Conservation (phyloP, 352 stramenopile genomes). For the Phytopythium vexans region DNA sequence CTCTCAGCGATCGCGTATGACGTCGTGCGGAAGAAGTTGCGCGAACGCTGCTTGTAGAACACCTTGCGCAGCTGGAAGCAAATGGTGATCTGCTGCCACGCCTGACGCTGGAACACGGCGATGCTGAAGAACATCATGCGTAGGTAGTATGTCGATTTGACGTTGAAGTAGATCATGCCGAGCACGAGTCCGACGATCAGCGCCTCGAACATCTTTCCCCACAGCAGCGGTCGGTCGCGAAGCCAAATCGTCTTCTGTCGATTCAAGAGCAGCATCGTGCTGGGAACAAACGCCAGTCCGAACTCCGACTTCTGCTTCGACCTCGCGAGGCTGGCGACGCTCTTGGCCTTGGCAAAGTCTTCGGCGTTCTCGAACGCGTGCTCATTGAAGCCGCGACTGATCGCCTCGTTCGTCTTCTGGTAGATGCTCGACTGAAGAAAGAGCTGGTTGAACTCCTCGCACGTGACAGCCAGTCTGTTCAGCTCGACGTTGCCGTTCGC, state of each 20-base stretch:
- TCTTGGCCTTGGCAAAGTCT: constrained; percentile 56
- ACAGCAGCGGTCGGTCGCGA: constrained; percentile 53
- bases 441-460: constrained; percentile 51
- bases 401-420: constrained; percentile 41
- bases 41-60: constrained; percentile 87
- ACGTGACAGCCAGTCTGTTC: constrained; percentile 17
- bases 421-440: constrained; percentile 60
- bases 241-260: constrained; percentile 70
- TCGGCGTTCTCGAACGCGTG: constrained; percentile 52
- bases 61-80: constrained; percentile 71
- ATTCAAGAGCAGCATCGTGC: constrained; percentile 48
- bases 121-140: constrained; percentile 72
- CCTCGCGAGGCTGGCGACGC: constrained; percentile 37
- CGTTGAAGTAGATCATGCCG: constrained; percentile 68
- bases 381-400: constrained; percentile 55
- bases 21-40: constrained; percentile 86
- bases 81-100: constrained; percentile 69
- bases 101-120: constrained; percentile 62
- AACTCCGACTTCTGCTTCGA: constrained; percentile 55
- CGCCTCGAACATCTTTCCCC: constrained; percentile 58
- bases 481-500: constrained; percentile 27
- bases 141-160: constrained; percentile 53
- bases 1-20: constrained; percentile 75
- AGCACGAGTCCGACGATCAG: constrained; percentile 76
- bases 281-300: constrained; percentile 36